These are phyloP conservation scores for Astrothelium subdiscretum DNA, from an alignment of 495 filamentous ascomycete species.

Conservation along the genomic window DNA sequence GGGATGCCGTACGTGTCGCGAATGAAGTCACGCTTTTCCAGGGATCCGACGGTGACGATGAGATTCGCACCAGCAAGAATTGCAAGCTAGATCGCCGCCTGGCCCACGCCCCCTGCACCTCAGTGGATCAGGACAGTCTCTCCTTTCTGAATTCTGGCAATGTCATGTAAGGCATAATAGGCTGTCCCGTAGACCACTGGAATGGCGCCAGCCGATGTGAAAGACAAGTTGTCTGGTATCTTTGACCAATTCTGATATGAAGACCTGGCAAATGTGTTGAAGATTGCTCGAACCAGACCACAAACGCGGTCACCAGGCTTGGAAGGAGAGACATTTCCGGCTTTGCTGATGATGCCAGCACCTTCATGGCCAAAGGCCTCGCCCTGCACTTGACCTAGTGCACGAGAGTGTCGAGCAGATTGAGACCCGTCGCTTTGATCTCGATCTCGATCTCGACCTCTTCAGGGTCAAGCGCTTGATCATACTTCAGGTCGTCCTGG, in stretches of 20 bases:
- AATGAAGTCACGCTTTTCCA: conserved; percentile 32
- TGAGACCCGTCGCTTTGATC: conserved; percentile 2
- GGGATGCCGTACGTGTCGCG: conserved; percentile 28
- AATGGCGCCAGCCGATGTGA: conserved; percentile 36
- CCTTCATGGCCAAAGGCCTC: conserved; percentile 1
- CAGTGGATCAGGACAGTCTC: conserved; percentile 41
- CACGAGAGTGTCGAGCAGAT: neutral
- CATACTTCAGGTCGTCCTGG: neutral
- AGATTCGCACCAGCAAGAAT: conserved; percentile 26
- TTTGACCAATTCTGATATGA: neutral
- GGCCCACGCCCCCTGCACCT: conserved; percentile 36
- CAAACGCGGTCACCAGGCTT: neutral
- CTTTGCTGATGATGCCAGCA: neutral
- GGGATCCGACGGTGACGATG: conserved; percentile 36
- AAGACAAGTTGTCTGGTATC: conserved; percentile 28
- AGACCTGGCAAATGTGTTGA: neutral
- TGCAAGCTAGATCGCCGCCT: conserved; percentile 37
- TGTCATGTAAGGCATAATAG: conserved; percentile 29
- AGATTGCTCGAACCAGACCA: neutral
- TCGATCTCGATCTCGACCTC: conserved; percentile 8
- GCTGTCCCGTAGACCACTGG: conserved; percentile 32
- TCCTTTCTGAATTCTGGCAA: conserved; percentile 23
- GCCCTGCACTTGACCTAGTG: neutral
- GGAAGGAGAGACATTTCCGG: neutral
- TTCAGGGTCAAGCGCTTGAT: neutral